phyloP scores from a whole-genome alignment of 805 yeast species.

The Myxozyma kluyveri region DNA sequence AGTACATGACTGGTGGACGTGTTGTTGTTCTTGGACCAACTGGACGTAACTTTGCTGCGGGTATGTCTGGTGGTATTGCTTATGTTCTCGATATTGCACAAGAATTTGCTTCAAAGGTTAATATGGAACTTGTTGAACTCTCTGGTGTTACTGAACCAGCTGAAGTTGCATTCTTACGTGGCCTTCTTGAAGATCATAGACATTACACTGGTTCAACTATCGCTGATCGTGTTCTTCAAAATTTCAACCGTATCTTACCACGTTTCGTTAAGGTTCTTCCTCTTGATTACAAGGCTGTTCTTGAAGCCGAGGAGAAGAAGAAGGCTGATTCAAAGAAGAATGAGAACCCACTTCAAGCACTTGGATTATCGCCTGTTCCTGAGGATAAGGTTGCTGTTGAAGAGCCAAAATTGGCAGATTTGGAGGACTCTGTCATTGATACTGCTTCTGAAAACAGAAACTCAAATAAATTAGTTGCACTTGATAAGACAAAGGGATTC shows the following conservation, averaged over 20 bases:
- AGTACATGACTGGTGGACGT: slow-evolving; percentile 99
- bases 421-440: slow-evolving; percentile 85
- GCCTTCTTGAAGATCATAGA: slow-evolving; percentile 89
- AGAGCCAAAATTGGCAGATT: slow-evolving; percentile 85
- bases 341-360: slow-evolving; percentile 34
- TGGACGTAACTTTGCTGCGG: slow-evolving; percentile 92
- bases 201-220: slow-evolving; percentile 91
- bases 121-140: slow-evolving; percentile 77
- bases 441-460: slow-evolving; percentile 62
- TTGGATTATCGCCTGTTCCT: slow-evolving; percentile 21
- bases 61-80: slow-evolving; percentile 99
- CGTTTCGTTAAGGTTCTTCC: slow-evolving; percentile 86
- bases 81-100: slow-evolving; percentile 94
- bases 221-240: slow-evolving; percentile 75
- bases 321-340: slow-evolving; percentile 60
- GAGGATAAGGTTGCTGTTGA: slow-evolving; percentile 18
- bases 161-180: slow-evolving; percentile 91
- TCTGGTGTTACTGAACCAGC: slow-evolving; percentile 75
- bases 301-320: slow-evolving; percentile 70
- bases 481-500: slow-evolving; percentile 86
- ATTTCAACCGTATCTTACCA: slow-evolving; percentile 84
- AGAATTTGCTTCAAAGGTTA: slow-evolving; percentile 71
- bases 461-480: slow-evolving; percentile 51
- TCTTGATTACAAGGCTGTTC: slow-evolving; percentile 81
- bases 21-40: slow-evolving; percentile 88